Conservation (phyloP, 2,329 filamentous ascomycete genomes). For the Sphaerostilbella broomeana region DNA sequence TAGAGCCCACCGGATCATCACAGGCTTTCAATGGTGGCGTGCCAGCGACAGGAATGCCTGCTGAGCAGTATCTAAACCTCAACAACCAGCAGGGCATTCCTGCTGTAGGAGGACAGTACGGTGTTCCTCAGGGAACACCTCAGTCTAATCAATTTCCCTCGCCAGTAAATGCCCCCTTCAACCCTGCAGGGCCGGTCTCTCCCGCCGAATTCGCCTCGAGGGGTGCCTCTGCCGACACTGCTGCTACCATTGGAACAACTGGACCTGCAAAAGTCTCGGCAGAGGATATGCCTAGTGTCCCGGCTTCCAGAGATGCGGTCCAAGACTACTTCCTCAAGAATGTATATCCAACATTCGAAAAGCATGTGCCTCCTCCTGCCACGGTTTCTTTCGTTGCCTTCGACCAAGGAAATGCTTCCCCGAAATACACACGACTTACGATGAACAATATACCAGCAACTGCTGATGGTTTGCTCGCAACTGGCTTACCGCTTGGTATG, state of each 20-base stretch:
- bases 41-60: slow-evolving; percentile 47
- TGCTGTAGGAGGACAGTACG: slow-evolving; percentile 38
- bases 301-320: slow-evolving; percentile 71
- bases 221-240: slow-evolving; percentile 21
- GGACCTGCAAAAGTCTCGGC: slow-evolving; percentile 62
- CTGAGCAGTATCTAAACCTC: slow-evolving; percentile 33
- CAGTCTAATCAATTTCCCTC: slow-evolving; percentile 54
- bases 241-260: slow-evolving; percentile 27
- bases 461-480: slow-evolving; percentile 70
- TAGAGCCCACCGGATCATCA: slow-evolving; percentile 65
- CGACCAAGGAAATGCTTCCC: slow-evolving; percentile 94
- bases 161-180: slow-evolving; percentile 41
- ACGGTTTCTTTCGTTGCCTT: slow-evolving; percentile 85
- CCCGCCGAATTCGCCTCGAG: slow-evolving; percentile 22
- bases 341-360: slow-evolving; percentile 92
- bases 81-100: slow-evolving; percentile 20
- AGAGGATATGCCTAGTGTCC: slow-evolving; percentile 89
- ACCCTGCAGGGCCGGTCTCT: slow-evolving; percentile 18
- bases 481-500: slow-evolving; percentile 78
- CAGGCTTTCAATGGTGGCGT: slow-evolving; percentile 65
- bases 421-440: slow-evolving; percentile 85
- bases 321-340: slow-evolving; percentile 81
- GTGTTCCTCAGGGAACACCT: slow-evolving; percentile 30
- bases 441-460: slow-evolving; percentile 88
- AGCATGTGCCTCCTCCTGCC: slow-evolving; percentile 82